Conservation (phyloP, 257 asterid species). For the Coffea eugenioides region DNA sequence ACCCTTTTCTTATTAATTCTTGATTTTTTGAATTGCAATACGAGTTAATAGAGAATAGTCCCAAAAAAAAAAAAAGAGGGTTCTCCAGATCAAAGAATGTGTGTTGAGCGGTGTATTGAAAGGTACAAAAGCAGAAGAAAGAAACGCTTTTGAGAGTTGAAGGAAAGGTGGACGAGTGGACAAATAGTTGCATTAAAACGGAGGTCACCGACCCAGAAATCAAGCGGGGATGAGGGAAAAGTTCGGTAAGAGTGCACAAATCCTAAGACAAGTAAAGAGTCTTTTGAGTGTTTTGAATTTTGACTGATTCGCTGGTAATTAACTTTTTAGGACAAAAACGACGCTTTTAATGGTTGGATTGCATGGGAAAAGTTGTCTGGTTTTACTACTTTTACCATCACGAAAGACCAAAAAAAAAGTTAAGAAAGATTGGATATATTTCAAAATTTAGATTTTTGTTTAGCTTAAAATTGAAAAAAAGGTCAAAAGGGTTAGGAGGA, state of each 20-base stretch:
- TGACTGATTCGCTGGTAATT: neutral
- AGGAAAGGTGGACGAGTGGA: neutral
- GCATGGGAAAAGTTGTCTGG: neutral
- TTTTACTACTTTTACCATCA: no score
- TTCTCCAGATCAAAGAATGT: constrained; percentile 13
- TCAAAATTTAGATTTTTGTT: no score
- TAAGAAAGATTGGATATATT: no score
- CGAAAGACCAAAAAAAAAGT: no score
- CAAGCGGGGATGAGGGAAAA: neutral
- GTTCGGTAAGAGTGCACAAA: neutral
- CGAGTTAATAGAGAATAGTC: neutral
- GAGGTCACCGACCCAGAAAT: constrained; percentile 5
- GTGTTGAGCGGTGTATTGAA: neutral
- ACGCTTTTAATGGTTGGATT: neutral
- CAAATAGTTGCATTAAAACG: neutral
- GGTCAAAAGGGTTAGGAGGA: no score
- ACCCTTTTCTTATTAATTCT: neutral
- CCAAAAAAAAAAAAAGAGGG: constrained; percentile 1
- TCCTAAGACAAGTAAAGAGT: neutral
- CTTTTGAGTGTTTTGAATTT: neutral
- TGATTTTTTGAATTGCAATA: neutral
- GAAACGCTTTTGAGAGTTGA: neutral
- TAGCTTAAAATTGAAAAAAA: no score
- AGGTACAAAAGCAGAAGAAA: neutral
- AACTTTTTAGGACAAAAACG: no score